phyloP scores from a whole-genome alignment of 2,329 filamentous ascomycete species.

The Zasmidium cellare region DNA sequence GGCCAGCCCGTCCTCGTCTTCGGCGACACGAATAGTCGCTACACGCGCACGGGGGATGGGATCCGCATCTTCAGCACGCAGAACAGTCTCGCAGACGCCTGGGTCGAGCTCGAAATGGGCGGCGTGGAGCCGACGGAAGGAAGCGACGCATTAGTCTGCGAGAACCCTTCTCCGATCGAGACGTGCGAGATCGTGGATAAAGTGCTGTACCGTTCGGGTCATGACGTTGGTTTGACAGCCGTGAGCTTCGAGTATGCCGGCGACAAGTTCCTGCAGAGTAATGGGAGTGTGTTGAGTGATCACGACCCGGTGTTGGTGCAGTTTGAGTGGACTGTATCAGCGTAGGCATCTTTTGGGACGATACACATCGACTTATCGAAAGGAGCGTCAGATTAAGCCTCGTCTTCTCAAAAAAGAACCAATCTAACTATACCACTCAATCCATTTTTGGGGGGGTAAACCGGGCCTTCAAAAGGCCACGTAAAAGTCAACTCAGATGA shows the following conservation, averaged over 20 bases:
- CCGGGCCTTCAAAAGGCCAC: no score
- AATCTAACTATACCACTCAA: background rate
- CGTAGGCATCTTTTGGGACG: no score
- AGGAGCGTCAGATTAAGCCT: conserved; percentile 2
- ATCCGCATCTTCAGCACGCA: conserved; percentile 49
- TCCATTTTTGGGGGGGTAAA: no score
- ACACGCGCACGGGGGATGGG: conserved; percentile 60
- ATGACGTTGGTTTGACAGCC: conserved; percentile 48
- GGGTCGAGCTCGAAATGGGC: conserved; percentile 53
- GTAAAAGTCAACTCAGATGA: no score
- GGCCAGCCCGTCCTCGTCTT: conserved; percentile 65
- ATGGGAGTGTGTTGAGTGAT: conserved; percentile 61
- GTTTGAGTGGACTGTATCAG: conserved; percentile 37
- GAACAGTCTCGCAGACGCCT: conserved; percentile 58
- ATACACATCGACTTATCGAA: no score
- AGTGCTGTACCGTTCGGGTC: conserved; percentile 57
- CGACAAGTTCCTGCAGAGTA: conserved; percentile 55
- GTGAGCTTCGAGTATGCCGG: conserved; percentile 58
- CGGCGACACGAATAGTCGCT: conserved; percentile 67
- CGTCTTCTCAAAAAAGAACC: background rate
- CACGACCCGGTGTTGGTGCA: conserved; percentile 64
- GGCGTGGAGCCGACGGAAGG: background rate
- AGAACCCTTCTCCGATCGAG: conserved; percentile 54
- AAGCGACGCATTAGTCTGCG: conserved; percentile 40
- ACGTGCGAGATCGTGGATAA: conserved; percentile 68